Evolutionary conservation across 345 rosid species (phyloP).

Genomic region (Eucalyptus melliodora): DNA sequence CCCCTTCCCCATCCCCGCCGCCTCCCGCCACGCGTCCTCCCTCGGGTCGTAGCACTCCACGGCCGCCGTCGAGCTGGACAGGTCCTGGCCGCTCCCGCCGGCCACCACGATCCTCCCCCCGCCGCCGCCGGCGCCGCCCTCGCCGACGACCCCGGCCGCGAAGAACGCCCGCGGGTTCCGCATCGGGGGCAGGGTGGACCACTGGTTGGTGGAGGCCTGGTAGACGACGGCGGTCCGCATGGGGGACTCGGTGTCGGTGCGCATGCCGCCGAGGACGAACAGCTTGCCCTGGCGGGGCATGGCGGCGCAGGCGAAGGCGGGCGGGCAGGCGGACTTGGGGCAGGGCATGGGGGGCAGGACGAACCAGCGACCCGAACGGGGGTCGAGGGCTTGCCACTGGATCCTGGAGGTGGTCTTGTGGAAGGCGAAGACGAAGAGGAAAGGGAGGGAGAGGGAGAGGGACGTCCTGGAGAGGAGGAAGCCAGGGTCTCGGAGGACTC

Average conservation of each 20-base stretch:
- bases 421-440: conserved; percentile 51
- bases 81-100: conserved; percentile 33
- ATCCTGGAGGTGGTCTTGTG: conserved; percentile 45
- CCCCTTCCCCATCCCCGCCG: conserved; percentile 11
- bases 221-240: conserved; percentile 20
- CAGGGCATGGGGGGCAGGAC: conserved; percentile 51
- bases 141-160: conserved; percentile 18
- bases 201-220: conserved; percentile 35
- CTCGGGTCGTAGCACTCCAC: conserved; percentile 43
- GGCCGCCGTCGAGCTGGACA: conserved; percentile 14
- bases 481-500: conserved; percentile 27
- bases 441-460: conserved; percentile 33
- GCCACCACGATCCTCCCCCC: conserved; percentile 43
- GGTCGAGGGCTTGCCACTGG: conserved; percentile 70
- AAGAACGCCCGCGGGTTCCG: conserved; percentile 35
- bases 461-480: conserved; percentile 27
- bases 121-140: conserved; percentile 10
- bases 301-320: conserved; percentile 51
- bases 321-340: conserved; percentile 25
- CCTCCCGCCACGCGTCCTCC: conserved; percentile 32
- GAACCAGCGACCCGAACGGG: conserved; percentile 51
- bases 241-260: conserved; percentile 18
- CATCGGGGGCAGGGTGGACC: conserved; percentile 60
- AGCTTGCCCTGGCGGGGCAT: conserved; percentile 48
- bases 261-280: conserved; percentile 56